A percentile compares a stretch with the other conserved stretches of the same genome.
Conservation (phyloP, 768 basidiomycete genomes). For the Lactarius psammicola region DNA sequence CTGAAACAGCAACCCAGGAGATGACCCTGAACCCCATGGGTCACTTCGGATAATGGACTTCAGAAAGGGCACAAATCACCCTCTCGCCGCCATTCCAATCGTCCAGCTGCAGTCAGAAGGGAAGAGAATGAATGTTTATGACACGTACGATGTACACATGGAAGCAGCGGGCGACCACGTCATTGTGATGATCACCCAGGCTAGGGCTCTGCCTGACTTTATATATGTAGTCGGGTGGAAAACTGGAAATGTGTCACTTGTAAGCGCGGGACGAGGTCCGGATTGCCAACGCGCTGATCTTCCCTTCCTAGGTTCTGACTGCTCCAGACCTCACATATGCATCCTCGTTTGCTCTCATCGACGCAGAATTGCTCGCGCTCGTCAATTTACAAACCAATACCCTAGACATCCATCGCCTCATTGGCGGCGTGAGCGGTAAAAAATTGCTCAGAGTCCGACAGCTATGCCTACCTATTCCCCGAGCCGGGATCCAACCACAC, state of each 20-base stretch:
- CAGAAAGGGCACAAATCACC: conserved; percentile 12
- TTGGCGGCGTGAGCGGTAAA: not conserved
- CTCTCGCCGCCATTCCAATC: conserved; percentile 13
- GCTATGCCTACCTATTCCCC: conserved; percentile 13
- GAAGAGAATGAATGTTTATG: conserved; percentile 1
- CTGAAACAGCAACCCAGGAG: conserved; percentile 11
- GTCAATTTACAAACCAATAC: conserved; percentile 15
- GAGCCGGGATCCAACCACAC: not conserved
- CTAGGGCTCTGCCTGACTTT: conserved; percentile 16
- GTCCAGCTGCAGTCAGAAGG: conserved; percentile 17
- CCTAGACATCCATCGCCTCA: conserved; percentile 20
- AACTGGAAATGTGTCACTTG: conserved; percentile 15
- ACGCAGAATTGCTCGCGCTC: conserved; percentile 12
- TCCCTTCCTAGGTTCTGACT: conserved; percentile 7
- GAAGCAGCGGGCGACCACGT: conserved; percentile 15
- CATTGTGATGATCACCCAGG: conserved; percentile 22
- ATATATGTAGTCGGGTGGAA: conserved; percentile 21
- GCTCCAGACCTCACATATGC: conserved; percentile 24
- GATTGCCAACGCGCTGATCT: not conserved
- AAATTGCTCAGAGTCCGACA: conserved; percentile 6
- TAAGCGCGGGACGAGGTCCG: not conserved
- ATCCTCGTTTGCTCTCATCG: conserved; percentile 22
- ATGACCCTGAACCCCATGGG: conserved; percentile 16
- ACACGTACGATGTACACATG: conserved; percentile 21
- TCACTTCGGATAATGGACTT: conserved; percentile 18